phyloP scores from a whole-genome alignment of 768 basidiomycete genomes.

The Tricholomella constricta region DNA sequence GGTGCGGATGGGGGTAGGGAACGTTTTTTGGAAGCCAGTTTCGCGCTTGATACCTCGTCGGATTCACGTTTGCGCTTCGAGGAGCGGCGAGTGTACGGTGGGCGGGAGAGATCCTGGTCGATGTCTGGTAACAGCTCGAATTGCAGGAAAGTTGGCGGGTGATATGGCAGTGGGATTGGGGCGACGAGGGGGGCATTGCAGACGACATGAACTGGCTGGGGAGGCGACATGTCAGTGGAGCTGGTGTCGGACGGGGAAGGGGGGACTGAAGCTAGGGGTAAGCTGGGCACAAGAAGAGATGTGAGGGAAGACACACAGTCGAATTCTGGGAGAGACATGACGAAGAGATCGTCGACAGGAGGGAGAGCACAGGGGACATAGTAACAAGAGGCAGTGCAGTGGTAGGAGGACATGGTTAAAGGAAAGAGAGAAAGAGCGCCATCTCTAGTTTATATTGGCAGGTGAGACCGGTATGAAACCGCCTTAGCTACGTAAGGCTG shows the following conservation, averaged over 20 bases:
- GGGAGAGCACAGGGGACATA: conserved; percentile 14
- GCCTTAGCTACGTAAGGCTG: conserved; percentile 31
- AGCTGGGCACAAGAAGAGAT: conserved; percentile 1
- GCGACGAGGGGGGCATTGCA: conserved; percentile 71
- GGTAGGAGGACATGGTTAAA: conserved; percentile 25
- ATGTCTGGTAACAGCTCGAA: conserved; percentile 62
- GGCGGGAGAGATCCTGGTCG: conserved; percentile 70
- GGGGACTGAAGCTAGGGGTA: conserved; percentile 30
- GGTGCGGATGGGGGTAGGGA: conserved; percentile 5
- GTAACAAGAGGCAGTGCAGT: conserved; percentile 11
- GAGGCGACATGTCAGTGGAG: conserved; percentile 20
- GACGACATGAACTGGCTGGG: conserved; percentile 48
- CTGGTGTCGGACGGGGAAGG: conserved; percentile 47
- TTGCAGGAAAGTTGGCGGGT: conserved; percentile 68
- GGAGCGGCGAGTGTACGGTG: conserved; percentile 52
- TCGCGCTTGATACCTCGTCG: conserved; percentile 17
- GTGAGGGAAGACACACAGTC: conserved; percentile 25
- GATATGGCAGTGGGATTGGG: conserved; percentile 68
- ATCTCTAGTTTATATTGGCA: conserved; percentile 30
- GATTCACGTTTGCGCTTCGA: conserved; percentile 53
- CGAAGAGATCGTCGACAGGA: conserved; percentile 20
- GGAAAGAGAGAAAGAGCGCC: conserved; percentile 8
- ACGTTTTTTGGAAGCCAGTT: conserved; percentile 19
- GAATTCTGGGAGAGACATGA: conserved; percentile 18
- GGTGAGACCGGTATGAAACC: conserved; percentile 27